Percentiles rank a stretch among this genome's conserved stretches.
Evolutionary conservation across 208 protist species (phyloP).

Genomic region (Leishmania arabica): DNA sequence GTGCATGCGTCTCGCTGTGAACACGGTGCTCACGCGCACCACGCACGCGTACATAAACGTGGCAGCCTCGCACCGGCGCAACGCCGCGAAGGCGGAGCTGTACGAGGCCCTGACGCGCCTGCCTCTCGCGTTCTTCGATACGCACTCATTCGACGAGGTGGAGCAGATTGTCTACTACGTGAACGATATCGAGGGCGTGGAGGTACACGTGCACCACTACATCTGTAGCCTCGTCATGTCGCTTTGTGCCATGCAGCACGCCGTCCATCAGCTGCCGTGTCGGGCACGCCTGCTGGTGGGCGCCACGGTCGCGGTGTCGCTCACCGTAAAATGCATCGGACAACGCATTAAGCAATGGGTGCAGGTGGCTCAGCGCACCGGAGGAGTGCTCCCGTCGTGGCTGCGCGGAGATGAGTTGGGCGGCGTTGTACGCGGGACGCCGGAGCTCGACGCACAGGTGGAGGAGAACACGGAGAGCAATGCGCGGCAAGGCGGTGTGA

Average conservation of each 20-base stretch:
- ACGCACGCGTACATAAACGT: slow-evolving; percentile 52
- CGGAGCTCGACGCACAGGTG: slow-evolving; percentile 52
- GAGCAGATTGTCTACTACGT: slow-evolving; percentile 80
- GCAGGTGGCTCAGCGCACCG: slow-evolving; percentile 30
- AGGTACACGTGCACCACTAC: slow-evolving; percentile 75
- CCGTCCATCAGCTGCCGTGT: slow-evolving; percentile 30
- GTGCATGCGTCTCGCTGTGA: slow-evolving; percentile 48
- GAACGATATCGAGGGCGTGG: slow-evolving; percentile 83
- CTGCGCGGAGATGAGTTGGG: slow-evolving; percentile 25
- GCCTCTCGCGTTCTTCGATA: slow-evolving; percentile 70
- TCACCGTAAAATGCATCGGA: slow-evolving; percentile 27
- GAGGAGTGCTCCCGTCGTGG: slow-evolving; percentile 27
- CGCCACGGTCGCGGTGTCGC: slow-evolving; percentile 24
- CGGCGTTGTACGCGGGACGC: slow-evolving; percentile 16
- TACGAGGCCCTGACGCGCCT: slow-evolving; percentile 67
- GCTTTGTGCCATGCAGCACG: slow-evolving; percentile 29
- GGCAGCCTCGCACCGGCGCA: slow-evolving; percentile 43
- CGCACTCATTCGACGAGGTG: slow-evolving; percentile 54
- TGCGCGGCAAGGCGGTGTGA: slow-evolving; percentile 47
- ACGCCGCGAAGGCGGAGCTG: slow-evolving; percentile 55
- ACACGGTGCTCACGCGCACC: slow-evolving; percentile 40
- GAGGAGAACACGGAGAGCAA: slow-evolving; percentile 56
- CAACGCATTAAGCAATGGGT: slow-evolving; percentile 19
- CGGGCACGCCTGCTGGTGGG: slow-evolving; percentile 33
- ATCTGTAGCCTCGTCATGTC: slow-evolving; percentile 33